phyloP scores from a whole-genome alignment of 768 basidiomycete species.

The Suillus lakei region DNA sequence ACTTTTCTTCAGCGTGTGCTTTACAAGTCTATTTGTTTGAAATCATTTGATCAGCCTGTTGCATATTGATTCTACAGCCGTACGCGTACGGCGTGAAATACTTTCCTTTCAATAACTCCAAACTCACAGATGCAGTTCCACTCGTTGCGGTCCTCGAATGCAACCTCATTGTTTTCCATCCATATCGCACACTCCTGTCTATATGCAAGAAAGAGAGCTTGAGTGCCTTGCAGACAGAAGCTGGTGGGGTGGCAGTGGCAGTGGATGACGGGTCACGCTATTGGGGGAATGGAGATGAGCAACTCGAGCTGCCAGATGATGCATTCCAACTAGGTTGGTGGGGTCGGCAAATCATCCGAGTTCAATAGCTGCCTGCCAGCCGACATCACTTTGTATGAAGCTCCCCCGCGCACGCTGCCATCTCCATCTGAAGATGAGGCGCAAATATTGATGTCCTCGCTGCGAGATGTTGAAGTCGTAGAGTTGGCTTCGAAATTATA shows the following conservation, averaged over 20 bases:
- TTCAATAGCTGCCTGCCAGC: too few species aligned
- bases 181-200: conserved; percentile 86
- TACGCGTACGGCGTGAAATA: conserved; percentile 73
- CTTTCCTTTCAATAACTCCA: conserved; percentile 89
- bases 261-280: conserved; percentile 64
- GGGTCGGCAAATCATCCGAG: too few species aligned
- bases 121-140: conserved; percentile 99
- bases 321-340: conserved; percentile 94
- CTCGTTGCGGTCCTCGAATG: conserved; percentile 96
- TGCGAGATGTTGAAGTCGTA: too few species aligned
- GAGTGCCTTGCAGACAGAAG: conserved; percentile 54
- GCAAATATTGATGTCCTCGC: too few species aligned
- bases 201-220: conserved; percentile 65
- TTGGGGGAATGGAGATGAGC: conserved; percentile 83
- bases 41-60: too few species aligned
- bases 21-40: too few species aligned
- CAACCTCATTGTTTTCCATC: conserved; percentile 91
- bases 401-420: too few species aligned
- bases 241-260: conserved; percentile 55
- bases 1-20: too few species aligned
- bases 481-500: too few species aligned
- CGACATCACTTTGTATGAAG: too few species aligned
- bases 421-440: too few species aligned
- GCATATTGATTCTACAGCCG: too few species aligned
- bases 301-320: conserved; percentile 72